Conservation (phyloP, 768 basidiomycete species). For the Russula brevipes region DNA sequence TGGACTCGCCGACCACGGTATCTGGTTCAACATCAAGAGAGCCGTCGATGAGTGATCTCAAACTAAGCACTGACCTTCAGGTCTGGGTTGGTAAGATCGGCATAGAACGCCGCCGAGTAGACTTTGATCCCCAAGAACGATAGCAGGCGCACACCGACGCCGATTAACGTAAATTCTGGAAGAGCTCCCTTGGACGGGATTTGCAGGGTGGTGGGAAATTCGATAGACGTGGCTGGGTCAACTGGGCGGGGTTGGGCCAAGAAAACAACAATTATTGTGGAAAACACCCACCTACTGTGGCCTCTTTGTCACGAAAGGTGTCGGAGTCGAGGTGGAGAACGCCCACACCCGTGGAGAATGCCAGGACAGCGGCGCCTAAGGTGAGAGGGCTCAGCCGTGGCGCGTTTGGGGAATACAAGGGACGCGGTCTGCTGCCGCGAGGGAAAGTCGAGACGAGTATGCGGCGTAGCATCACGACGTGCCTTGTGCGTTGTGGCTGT, state of each 20-base stretch:
- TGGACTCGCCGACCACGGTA: slow-evolving; percentile 49
- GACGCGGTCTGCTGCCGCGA: background rate
- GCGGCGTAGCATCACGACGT: background rate
- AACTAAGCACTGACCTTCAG: slow-evolving; percentile 44
- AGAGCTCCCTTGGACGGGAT: slow-evolving; percentile 60
- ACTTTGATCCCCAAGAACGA: slow-evolving; percentile 86
- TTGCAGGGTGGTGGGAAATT: slow-evolving; percentile 61
- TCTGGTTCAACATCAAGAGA: slow-evolving; percentile 33
- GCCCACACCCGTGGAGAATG: slow-evolving; percentile 34
- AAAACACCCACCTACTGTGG: slow-evolving; percentile 20
- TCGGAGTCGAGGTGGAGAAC: slow-evolving; percentile 46
- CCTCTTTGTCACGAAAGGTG: slow-evolving; percentile 8
- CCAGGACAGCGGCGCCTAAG: slow-evolving; percentile 24
- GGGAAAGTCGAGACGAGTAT: slow-evolving; percentile 8
- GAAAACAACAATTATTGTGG: background rate
- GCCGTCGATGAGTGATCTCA: background rate
- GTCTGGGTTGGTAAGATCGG: slow-evolving; percentile 64
- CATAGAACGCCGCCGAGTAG: slow-evolving; percentile 88
- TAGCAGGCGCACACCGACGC: slow-evolving; percentile 82
- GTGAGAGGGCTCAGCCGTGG: background rate
- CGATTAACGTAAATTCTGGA: slow-evolving; percentile 65
- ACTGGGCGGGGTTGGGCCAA: slow-evolving; percentile 35
- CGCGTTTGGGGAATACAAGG: background rate
- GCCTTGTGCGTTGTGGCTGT: background rate
- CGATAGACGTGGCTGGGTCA: slow-evolving; percentile 69